phyloP scores from a whole-genome alignment of 2,329 filamentous ascomycete species.

The Juglanconis juglandina region DNA sequence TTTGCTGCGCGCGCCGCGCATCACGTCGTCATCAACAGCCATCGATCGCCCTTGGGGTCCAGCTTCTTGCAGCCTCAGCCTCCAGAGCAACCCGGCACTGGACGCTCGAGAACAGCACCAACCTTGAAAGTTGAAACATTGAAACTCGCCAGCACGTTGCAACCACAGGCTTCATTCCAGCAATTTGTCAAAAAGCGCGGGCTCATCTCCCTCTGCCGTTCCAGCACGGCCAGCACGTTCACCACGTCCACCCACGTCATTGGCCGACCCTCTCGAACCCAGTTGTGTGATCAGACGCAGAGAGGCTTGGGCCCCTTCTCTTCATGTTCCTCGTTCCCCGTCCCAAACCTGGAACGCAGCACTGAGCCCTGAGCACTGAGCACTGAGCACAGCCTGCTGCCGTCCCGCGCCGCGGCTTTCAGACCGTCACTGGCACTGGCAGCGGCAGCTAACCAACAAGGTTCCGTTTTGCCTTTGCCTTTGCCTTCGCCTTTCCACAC shows the following conservation, averaged over 20 bases:
- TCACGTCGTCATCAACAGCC: too few relatives aligned
- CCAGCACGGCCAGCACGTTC: not conserved
- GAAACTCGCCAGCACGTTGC: not conserved
- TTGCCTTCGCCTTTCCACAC: not conserved
- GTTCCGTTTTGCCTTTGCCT: slow-evolving; percentile 17
- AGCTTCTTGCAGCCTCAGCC: not conserved
- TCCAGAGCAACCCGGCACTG: not conserved
- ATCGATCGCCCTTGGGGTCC: too few relatives aligned
- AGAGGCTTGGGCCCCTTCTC: slow-evolving; percentile 15
- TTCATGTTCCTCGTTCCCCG: slow-evolving; percentile 12
- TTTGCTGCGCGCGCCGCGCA: too few relatives aligned
- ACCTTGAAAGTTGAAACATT: not conserved
- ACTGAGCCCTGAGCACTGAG: not conserved
- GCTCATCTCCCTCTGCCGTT: slow-evolving; percentile 1
- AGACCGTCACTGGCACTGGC: not conserved
- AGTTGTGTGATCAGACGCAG: not conserved
- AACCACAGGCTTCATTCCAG: not conserved
- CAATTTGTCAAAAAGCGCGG: not conserved
- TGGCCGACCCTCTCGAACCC: not conserved
- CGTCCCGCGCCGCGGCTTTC: slow-evolving; percentile 14
- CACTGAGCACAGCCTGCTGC: too few relatives aligned
- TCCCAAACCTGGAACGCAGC: not conserved
- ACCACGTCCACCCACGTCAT: not conserved
- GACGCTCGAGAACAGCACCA: not conserved
- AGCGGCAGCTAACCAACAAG: slow-evolving; percentile 12